Percentiles rank a stretch among this genome's conserved stretches.
These are phyloP conservation scores for Fusarium ramigenum DNA, from an alignment of 2,329 filamentous ascomycete species.

Conservation along the genomic window DNA sequence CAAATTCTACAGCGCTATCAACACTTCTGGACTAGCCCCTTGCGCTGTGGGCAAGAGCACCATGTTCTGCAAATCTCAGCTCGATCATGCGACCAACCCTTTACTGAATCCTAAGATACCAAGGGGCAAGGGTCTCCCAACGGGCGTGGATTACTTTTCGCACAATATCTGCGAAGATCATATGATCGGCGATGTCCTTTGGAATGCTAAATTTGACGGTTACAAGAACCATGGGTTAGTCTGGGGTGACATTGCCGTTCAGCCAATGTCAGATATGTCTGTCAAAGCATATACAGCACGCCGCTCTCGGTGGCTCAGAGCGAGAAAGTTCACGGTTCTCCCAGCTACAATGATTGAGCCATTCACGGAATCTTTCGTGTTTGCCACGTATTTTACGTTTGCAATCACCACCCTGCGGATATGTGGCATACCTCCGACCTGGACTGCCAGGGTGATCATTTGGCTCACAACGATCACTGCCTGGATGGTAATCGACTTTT, in stretches of 20 bases:
- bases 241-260: conserved; percentile 86
- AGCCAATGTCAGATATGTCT: conserved; percentile 86
- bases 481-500: conserved; percentile 83
- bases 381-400: conserved; percentile 82
- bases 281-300: conserved; percentile 80
- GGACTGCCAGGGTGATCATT: conserved; percentile 69
- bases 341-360: conserved; percentile 92
- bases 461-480: conserved; percentile 72
- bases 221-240: conserved; percentile 85
- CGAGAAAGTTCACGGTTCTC: conserved; percentile 92
- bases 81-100: conserved; percentile 75
- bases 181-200: conserved; percentile 90
- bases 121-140: conserved; percentile 55
- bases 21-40: conserved; percentile 87
- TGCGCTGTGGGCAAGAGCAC: conserved; percentile 97
- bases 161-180: conserved; percentile 98
- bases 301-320: conserved; percentile 88
- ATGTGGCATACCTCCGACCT: conserved; percentile 69
- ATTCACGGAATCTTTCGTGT: conserved; percentile 87
- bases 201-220: conserved; percentile 72
- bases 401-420: conserved; percentile 72
- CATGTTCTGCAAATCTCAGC: conserved; percentile 95
- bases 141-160: conserved; percentile 91
- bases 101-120: conserved; percentile 55
- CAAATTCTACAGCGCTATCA: conserved; percentile 98